A percentile compares a stretch with the other conserved stretches of the same genome.
Evolutionary conservation across 1,284 basidiomycete genomes (phyloP).

Genomic region (Porodaedalea pini): DNA sequence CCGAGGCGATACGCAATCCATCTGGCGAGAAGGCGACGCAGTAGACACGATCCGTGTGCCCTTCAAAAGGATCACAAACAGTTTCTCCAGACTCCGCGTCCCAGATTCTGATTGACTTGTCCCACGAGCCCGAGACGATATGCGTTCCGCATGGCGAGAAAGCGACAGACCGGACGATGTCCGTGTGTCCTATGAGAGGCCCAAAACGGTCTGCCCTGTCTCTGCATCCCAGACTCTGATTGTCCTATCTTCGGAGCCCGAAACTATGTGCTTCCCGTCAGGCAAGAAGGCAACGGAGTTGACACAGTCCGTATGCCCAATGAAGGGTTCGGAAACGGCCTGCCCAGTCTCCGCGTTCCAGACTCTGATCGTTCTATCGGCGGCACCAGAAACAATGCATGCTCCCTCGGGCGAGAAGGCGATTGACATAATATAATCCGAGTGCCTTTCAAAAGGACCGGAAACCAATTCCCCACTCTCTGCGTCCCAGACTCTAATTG

Average conservation of each 20-base stretch:
- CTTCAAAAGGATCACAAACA: constrained; percentile 9
- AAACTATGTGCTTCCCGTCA: constrained; percentile 6
- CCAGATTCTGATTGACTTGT: constrained; percentile 23
- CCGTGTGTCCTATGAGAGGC: constrained; percentile 4
- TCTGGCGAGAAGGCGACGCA: constrained; percentile 17
- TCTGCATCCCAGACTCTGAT: constrained; percentile 20
- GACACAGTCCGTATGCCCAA: constrained; percentile 12
- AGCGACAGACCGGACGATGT: constrained; percentile 2
- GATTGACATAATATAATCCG: not conserved
- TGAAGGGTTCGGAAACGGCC: not conserved
- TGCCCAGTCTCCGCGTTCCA: not conserved
- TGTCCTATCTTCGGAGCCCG: constrained; percentile 14
- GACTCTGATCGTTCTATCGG: not conserved
- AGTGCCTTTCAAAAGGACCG: not conserved
- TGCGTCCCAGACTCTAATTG: constrained; percentile 2
- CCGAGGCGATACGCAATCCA: not conserved
- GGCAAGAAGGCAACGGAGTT: constrained; percentile 9
- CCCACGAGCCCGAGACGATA: constrained; percentile 7
- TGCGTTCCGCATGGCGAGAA: constrained; percentile 11
- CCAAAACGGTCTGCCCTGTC: not conserved
- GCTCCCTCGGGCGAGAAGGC: not conserved
- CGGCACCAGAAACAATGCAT: not conserved
- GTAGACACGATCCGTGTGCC: constrained; percentile 22
- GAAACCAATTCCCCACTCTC: not conserved
- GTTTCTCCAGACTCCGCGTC: constrained; percentile 17